A percentile compares a stretch with the other conserved stretches of the same genome.
These are phyloP conservation scores for Pythium biforme DNA, from an alignment of 352 stramenopile species.

Conservation along the genomic window DNA sequence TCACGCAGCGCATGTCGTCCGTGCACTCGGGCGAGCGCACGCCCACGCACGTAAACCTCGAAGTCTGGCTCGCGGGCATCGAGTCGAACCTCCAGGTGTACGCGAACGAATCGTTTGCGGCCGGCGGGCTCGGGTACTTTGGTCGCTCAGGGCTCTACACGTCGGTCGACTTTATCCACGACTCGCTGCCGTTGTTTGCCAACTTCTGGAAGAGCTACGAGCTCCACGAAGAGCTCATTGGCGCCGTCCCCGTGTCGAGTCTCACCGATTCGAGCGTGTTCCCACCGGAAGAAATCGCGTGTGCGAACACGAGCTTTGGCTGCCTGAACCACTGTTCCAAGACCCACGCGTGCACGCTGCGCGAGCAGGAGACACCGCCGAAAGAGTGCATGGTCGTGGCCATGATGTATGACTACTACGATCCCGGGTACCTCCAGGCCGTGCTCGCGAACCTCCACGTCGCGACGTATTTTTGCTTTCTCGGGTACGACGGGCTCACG, in stretches of 20 bases:
- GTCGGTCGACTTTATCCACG: conserved; percentile 32
- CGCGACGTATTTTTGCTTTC: conserved; percentile 47
- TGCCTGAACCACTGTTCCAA: conserved; percentile 49
- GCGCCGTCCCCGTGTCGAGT: conserved; percentile 20
- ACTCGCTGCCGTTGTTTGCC: conserved; percentile 28
- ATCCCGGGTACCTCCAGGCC: conserved; percentile 34
- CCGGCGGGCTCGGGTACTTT: conserved; percentile 40
- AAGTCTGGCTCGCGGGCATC: conserved; percentile 48
- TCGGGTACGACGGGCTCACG: conserved; percentile 12
- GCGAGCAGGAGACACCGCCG: conserved; percentile 36
- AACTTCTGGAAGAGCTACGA: conserved; percentile 62
- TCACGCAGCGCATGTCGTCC: conserved; percentile 39
- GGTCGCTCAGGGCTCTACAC: conserved; percentile 52
- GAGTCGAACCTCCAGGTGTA: conserved; percentile 38
- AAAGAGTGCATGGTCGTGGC: conserved; percentile 37
- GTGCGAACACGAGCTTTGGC: conserved; percentile 33
- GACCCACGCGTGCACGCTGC: conserved; percentile 42
- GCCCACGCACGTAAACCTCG: conserved; percentile 56
- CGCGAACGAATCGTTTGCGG: conserved; percentile 46
- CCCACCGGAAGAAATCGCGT: conserved; percentile 31
- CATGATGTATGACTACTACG: conserved; percentile 39
- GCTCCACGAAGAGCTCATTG: conserved; percentile 38
- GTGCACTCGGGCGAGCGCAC: conserved; percentile 36
- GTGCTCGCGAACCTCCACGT: conserved; percentile 35
- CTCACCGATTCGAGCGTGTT: conserved; percentile 38